These are phyloP conservation scores for Erysiphe neolycopersici DNA, from an alignment of 2,329 filamentous ascomycete genomes.

Conservation along the genomic window DNA sequence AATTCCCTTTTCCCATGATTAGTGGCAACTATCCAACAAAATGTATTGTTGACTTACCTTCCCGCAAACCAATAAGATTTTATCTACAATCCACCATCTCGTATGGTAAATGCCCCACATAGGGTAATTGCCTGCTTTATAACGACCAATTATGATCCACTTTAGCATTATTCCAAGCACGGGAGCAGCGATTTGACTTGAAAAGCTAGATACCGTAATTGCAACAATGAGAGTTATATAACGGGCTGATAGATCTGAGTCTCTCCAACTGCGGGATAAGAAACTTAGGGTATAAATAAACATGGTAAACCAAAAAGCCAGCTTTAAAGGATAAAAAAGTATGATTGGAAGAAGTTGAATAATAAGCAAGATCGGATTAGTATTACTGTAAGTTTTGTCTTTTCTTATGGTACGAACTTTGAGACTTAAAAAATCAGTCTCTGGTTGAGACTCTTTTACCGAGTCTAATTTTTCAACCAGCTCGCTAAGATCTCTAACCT, in stretches of 20 bases:
- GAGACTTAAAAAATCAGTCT: neutral
- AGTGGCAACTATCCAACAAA: neutral
- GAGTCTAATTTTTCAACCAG: conserved; percentile 1
- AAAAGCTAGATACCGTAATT: conserved; percentile 18
- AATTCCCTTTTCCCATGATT: conserved; percentile 13
- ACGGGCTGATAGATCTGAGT: conserved; percentile 18
- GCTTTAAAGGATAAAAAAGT: conserved; percentile 23
- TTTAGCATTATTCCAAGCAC: conserved; percentile 23
- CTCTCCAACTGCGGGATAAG: conserved; percentile 17
- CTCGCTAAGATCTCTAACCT: conserved; percentile 12
- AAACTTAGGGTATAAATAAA: conserved; percentile 22
- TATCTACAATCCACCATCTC: conserved; percentile 30
- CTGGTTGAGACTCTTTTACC: neutral
- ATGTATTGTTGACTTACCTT: conserved; percentile 7
- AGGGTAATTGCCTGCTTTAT: conserved; percentile 25
- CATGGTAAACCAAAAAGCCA: conserved; percentile 24
- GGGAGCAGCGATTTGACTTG: conserved; percentile 18
- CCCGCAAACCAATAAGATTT: conserved; percentile 22
- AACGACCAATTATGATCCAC: conserved; percentile 27
- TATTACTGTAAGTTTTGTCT: conserved; percentile 21
- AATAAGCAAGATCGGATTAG: conserved; percentile 20
- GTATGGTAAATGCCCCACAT: conserved; percentile 34
- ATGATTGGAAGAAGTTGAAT: conserved; percentile 24
- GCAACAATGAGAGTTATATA: conserved; percentile 21
- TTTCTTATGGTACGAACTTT: conserved; percentile 9